Base-by-base conservation (phyloP, 345 rosid species). In the Camelina laxa region DNA sequence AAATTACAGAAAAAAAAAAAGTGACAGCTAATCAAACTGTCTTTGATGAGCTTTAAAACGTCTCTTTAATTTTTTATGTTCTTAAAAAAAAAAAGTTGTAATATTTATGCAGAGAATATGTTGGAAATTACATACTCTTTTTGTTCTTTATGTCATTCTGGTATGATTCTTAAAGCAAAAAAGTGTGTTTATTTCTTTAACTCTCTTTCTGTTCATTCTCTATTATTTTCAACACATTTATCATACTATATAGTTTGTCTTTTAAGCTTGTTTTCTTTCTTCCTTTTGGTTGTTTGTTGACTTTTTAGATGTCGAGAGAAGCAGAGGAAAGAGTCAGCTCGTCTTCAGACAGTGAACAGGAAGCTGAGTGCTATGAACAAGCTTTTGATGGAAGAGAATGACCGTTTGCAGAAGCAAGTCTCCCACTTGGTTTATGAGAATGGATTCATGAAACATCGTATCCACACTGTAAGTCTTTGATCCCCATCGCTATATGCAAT, bases 301-400 rank as follows among this genome's bases (percentile, higher is more conserved):
- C 31, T 39, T 75, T 27, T n/a, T 36, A 94, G 98, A 83, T 94
- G 98, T 63, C 93, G 98, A 27, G 98, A 94, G 79, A 94, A 94
- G 87, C 98, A 94, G 86, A 86, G 97, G 77, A 94, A 91, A 80
- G 98, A 94, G 81, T 81, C 97, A n/a, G 89, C 90, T n/a, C 91
- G 93, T n/a, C 97, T 94, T 60, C 96, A 90, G 83, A 87, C 92
- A 0, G 98, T 94, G 70, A 94, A 94, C 75, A 82, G 93, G 73
- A 94, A 94, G 85, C 87, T 94, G 63, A 64, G 77, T 82, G 95
- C 98, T 21, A 91, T 94, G 97, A 94, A 94, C 82, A 94, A 94
- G 85, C 86, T 94, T 84, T 75, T 94, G 81, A 90, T 94, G 97
- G 98, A 94, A 81, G 98, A 94, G 87, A 94, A 94, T 64, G 98